A percentile compares a stretch with the other conserved stretches of the same genome.
Conservation (phyloP, 768 basidiomycete species). For the Xerocomellus intermedius region DNA sequence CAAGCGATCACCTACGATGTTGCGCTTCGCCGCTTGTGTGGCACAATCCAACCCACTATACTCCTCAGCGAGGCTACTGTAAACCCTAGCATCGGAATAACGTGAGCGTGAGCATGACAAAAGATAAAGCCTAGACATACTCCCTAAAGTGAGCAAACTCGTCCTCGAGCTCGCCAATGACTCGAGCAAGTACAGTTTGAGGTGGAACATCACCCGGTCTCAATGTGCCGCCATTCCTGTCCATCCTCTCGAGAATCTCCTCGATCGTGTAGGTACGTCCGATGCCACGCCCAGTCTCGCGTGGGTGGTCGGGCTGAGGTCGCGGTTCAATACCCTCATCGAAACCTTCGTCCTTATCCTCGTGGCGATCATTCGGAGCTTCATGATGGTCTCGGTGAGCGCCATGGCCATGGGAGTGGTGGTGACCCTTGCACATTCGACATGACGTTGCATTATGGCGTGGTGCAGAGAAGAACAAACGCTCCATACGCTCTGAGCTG, state of each 20-base stretch:
- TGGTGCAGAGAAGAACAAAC: constrained; percentile 77
- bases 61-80: constrained; percentile 87
- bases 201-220: constrained; percentile 55
- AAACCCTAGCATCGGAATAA: constrained; percentile 58
- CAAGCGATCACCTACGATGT: constrained; percentile 84
- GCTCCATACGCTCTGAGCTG: constrained; percentile 72
- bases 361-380: background rate
- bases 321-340: constrained; percentile 9
- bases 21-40: constrained; percentile 76
- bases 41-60: constrained; percentile 88
- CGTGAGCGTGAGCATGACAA: constrained; percentile 7
- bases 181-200: constrained; percentile 82
- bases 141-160: constrained; percentile 95
- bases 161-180: constrained; percentile 87
- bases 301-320: constrained; percentile 1
- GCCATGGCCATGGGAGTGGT: constrained; percentile 40
- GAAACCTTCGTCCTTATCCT: constrained; percentile 17
- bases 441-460: constrained; percentile 73
- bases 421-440: constrained; percentile 54
- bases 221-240: constrained; percentile 24
- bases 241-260: constrained; percentile 27
- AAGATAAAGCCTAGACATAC: constrained; percentile 44
- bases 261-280: constrained; percentile 17
- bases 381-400: constrained; percentile 34
- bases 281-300: background rate